phyloP scores from a whole-genome alignment of 2,329 filamentous ascomycete species.

The Purpureocillium lavendulum region DNA sequence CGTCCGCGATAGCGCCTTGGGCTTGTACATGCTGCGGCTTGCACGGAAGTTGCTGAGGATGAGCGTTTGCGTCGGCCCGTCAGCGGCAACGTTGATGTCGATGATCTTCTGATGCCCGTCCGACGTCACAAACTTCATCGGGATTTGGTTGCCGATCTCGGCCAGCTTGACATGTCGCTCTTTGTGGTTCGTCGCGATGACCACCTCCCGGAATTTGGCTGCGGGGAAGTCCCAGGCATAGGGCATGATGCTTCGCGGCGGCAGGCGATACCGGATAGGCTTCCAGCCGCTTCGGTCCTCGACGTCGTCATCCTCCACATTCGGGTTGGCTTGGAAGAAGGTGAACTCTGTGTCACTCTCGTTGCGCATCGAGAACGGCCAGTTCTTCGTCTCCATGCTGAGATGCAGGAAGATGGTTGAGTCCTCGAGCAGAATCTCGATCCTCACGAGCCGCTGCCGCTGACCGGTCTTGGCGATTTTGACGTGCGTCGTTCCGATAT shows the following conservation, averaged over 20 bases:
- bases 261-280: slow-evolving; percentile 84
- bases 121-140: slow-evolving; percentile 75
- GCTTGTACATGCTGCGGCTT: slow-evolving; percentile 82
- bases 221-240: slow-evolving; percentile 99
- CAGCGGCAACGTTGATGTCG: slow-evolving; percentile 91
- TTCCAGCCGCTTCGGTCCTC: slow-evolving; percentile 84
- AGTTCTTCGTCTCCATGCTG: slow-evolving; percentile 84
- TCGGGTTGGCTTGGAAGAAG: slow-evolving; percentile 92
- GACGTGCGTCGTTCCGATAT: slow-evolving; percentile 84
- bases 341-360: slow-evolving; percentile 95
- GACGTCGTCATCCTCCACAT: slow-evolving; percentile 79
- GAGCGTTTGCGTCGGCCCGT: slow-evolving; percentile 89
- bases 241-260: slow-evolving; percentile 94
- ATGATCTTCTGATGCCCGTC: slow-evolving; percentile 75
- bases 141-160: slow-evolving; percentile 92
- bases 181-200: slow-evolving; percentile 45
- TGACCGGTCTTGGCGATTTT: slow-evolving; percentile 89
- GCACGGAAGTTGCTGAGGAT: slow-evolving; percentile 90
- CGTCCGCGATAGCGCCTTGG: slow-evolving; percentile 41
- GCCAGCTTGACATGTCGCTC: slow-evolving; percentile 90
- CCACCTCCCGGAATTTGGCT: slow-evolving; percentile 89
- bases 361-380: slow-evolving; percentile 98
- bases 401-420: slow-evolving; percentile 91
- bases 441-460: slow-evolving; percentile 76
- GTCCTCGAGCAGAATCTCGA: slow-evolving; percentile 86